Base-by-base conservation (phyloP, 2,329 filamentous ascomycete species). In the Talaromyces sp. region DNA sequence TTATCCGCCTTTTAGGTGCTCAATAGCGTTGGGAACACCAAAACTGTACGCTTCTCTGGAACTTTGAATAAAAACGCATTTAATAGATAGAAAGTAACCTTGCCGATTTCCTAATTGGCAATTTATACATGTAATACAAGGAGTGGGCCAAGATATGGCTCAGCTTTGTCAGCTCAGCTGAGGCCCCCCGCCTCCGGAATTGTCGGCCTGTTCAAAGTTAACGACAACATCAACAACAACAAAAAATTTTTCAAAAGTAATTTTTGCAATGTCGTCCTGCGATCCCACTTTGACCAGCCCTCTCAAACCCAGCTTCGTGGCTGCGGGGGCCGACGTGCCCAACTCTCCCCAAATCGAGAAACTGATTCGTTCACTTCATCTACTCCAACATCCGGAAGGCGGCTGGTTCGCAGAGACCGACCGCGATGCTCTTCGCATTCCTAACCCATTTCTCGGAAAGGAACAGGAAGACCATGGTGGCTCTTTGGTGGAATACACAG, bases 331-430 rank as follows among this genome's bases (percentile, higher is more conserved):
- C 6, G n/a, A 38, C 41, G 48, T 27, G 14, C 19, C 48, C 17
- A 10, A 52, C 3, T 10, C 24, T 10, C 11, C 21, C 14, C n/a
- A 52, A 29, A 52, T 52, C 12, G 27, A 52, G 48, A 52, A 29
- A 26, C 11, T 52, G 11, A 52, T 52, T 9, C 2, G 14, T 8
- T 52, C 48, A 26, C 48, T 52, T 52, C 48, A 31, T 52, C 24
- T 52, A 29, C 21, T 52, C 26, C 29, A 52, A 8, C 85, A 89
- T 71, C 79, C 84, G 50, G 85, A 88, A 74, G 86, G 86, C 57
- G 85, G 86, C 52, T 88, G 85, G 74, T 89, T 83, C 66, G 74
- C 72, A 63, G 83, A 87, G 69, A 89, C 85, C 1, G 84, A 89
- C 72, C 77, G 80, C 59, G 78, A 82, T 63, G 65, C 75, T 1